Percentiles rank a stretch among this genome's conserved stretches.
Conservation (phyloP, 2,329 filamentous ascomycete genomes). For the Aspergillus viridinutans region DNA sequence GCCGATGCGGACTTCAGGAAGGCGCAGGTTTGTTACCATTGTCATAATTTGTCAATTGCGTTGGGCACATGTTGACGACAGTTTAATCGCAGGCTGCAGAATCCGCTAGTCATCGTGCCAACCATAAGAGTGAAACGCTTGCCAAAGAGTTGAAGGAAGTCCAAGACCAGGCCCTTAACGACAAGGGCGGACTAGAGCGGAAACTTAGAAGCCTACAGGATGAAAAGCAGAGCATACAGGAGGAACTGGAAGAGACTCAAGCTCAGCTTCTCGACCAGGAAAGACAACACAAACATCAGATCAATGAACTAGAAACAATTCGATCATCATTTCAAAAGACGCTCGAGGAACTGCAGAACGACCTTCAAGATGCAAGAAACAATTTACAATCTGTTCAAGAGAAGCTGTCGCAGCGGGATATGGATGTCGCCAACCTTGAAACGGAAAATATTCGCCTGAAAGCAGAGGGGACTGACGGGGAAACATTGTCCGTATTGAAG, state of each 20-base stretch:
- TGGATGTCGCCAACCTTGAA: slow-evolving; percentile 69
- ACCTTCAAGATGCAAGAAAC: slow-evolving; percentile 52
- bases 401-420: slow-evolving; percentile 65
- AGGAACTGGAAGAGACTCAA: slow-evolving; percentile 78
- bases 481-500: slow-evolving; percentile 80
- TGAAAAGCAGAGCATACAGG: slow-evolving; percentile 67
- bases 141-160: slow-evolving; percentile 52
- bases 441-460: slow-evolving; percentile 79
- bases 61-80: background rate
- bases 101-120: slow-evolving; percentile 47
- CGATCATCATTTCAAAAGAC: slow-evolving; percentile 56
- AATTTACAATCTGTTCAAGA: slow-evolving; percentile 61
- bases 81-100: slow-evolving; percentile 46
- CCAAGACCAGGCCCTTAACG: slow-evolving; percentile 53
- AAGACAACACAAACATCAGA: slow-evolving; percentile 59
- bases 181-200: slow-evolving; percentile 53
- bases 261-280: slow-evolving; percentile 67
- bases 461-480: slow-evolving; percentile 79
- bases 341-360: slow-evolving; percentile 47
- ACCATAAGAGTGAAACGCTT: slow-evolving; percentile 52
- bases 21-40: slow-evolving; percentile 44
- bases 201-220: slow-evolving; percentile 58
- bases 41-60: background rate
- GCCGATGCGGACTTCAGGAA: slow-evolving; percentile 82
- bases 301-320: slow-evolving; percentile 59